Conservation (phyloP, 305 asterid genomes). For the Fraxinus dipetala region DNA sequence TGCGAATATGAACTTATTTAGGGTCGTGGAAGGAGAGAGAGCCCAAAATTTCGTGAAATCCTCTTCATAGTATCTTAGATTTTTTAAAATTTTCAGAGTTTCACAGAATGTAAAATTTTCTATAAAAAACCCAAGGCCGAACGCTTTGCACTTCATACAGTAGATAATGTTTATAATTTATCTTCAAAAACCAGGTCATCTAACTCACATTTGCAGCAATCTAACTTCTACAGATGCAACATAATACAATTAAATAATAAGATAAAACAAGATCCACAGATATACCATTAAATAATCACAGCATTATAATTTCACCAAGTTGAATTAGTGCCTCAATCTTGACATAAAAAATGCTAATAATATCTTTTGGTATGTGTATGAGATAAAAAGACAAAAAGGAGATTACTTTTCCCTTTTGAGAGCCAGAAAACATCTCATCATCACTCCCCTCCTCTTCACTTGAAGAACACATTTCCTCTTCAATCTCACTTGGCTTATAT, state of each 20-base stretch:
- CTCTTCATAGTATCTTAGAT: neutral
- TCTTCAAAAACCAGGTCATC: neutral
- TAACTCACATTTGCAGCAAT: neutral
- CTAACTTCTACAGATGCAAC: neutral
- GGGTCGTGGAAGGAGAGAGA: neutral
- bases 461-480: conserved; percentile 43
- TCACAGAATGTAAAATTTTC: neutral
- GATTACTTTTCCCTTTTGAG: conserved; percentile 43
- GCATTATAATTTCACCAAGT: neutral
- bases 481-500: conserved; percentile 58
- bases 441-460: conserved; percentile 44
- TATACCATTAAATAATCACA: neutral
- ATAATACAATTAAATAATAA: neutral
- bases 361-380: neutral
- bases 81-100: neutral
- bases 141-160: neutral
- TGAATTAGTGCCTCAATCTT: neutral
- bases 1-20: neutral
- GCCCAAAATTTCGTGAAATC: neutral
- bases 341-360: neutral
- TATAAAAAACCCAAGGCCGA: neutral
- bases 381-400: neutral
- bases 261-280: neutral
- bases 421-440: conserved; percentile 40
- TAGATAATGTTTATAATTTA: neutral